These are phyloP conservation scores for Leccinum huronense DNA, from an alignment of 1,284 basidiomycete genomes.

Conservation along the genomic window DNA sequence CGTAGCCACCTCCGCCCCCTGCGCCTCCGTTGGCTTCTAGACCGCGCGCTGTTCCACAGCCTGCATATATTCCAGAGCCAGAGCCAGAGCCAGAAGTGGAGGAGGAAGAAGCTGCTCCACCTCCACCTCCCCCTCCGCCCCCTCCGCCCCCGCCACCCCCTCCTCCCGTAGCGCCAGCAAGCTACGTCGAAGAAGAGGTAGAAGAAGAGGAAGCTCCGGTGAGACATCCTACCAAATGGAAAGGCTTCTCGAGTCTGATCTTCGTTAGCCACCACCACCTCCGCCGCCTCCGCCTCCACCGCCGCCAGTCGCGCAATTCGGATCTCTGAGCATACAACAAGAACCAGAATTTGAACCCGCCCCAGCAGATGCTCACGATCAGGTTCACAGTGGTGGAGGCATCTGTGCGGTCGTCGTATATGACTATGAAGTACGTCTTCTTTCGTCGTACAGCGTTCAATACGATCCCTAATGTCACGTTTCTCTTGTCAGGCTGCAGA, in stretches of 20 bases:
- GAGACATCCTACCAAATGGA: not conserved
- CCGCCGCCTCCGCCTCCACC: slow-evolving; percentile 21
- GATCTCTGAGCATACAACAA: slow-evolving; percentile 17
- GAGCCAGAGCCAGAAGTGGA: slow-evolving; percentile 38
- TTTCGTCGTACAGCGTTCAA: not conserved
- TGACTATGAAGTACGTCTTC: slow-evolving; percentile 66
- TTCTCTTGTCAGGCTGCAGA: slow-evolving; percentile 56
- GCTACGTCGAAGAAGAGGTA: slow-evolving; percentile 13
- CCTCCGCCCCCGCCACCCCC: slow-evolving; percentile 11
- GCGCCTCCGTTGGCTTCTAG: slow-evolving; percentile 34
- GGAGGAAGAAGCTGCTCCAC: slow-evolving; percentile 21
- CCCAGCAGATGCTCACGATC: slow-evolving; percentile 28
- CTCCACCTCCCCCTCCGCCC: slow-evolving; percentile 8
- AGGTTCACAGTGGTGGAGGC: slow-evolving; percentile 46
- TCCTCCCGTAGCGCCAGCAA: not conserved
- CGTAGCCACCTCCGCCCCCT: slow-evolving; percentile 32
- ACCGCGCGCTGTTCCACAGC: slow-evolving; percentile 33
- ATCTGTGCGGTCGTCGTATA: slow-evolving; percentile 66
- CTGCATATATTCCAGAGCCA: slow-evolving; percentile 25
- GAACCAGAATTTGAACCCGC: slow-evolving; percentile 26
- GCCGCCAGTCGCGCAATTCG: slow-evolving; percentile 23
- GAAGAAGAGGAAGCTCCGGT: slow-evolving; percentile 24
- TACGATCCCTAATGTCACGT: not conserved
- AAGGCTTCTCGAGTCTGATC: slow-evolving; percentile 9
- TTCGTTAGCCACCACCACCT: slow-evolving; percentile 24